Evolutionary conservation across 139 green algal genomes (phyloP).

Genomic region (Desmodesmus armatus): DNA sequence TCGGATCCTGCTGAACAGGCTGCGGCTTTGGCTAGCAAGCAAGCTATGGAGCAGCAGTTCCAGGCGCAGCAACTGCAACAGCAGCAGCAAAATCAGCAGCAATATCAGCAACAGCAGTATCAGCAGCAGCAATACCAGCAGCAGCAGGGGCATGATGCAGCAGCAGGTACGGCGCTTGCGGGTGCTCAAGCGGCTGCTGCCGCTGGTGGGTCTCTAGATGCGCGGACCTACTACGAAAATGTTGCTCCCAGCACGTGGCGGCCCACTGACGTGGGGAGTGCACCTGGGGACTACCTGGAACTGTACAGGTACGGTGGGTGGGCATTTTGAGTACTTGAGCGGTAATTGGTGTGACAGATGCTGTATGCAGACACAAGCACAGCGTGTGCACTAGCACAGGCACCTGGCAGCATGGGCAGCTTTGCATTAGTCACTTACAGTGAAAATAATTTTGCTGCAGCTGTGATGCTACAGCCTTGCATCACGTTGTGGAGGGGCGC

Average conservation of each 20-base stretch:
- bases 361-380: no score
- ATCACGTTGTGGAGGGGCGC: neutral
- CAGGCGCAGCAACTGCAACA: constrained; percentile 6
- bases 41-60: neutral
- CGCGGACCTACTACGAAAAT: constrained; percentile 32
- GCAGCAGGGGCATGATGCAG: constrained; percentile 20
- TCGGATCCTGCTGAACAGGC: no score
- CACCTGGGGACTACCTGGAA: constrained; percentile 14
- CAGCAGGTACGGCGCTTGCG: neutral
- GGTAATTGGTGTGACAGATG: neutral
- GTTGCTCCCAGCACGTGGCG: constrained; percentile 25
- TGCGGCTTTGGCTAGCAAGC: neutral
- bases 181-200: neutral
- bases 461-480: neutral
- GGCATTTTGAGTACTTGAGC: neutral
- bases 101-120: neutral
- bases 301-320: constrained; percentile 29
- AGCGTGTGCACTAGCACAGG: no score
- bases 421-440: no score
- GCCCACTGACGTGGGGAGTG: constrained; percentile 7
- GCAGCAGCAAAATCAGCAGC: constrained; percentile 20
- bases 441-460: neutral
- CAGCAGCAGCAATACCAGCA: constrained; percentile 21
- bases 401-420: no score
- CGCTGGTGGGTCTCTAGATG: neutral